Conservation (phyloP, 2,329 filamentous ascomycete genomes). For the Colletotrichum sp. region DNA sequence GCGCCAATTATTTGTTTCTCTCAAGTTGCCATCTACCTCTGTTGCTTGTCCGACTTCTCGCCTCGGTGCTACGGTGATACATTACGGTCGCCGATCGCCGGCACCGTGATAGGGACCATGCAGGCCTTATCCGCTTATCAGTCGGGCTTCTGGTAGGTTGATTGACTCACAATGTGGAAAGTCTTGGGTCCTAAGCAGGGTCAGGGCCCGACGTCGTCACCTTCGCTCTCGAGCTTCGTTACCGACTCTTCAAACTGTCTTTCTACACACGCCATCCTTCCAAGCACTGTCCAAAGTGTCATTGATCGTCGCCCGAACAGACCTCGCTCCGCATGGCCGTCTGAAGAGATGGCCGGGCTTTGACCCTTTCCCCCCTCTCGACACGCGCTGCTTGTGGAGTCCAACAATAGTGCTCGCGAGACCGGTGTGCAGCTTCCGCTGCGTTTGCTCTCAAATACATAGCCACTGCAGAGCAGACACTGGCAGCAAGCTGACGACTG, state of each 20-base stretch:
- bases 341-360: slow-evolving; percentile 17
- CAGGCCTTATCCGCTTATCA: slow-evolving; percentile 19
- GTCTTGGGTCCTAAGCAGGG: not conserved
- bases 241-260: not conserved
- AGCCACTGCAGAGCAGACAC: not conserved
- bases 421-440: not conserved
- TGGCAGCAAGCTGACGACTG: not conserved
- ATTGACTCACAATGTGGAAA: slow-evolving; percentile 17
- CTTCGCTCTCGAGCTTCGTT: not conserved
- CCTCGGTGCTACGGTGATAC: slow-evolving; percentile 20
- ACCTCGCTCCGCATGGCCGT: not conserved
- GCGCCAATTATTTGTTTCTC: not conserved
- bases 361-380: slow-evolving; percentile 5
- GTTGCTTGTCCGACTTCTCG: not conserved
- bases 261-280: not conserved
- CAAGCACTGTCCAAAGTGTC: not conserved
- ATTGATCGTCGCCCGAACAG: not conserved
- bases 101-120: not conserved
- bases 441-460: too few relatives aligned
- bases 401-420: not conserved
- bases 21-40: not conserved
- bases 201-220: not conserved
- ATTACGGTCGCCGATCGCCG: slow-evolving; percentile 14
- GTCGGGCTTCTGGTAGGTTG: slow-evolving; percentile 9
- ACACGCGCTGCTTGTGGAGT: not conserved